phyloP scores from a whole-genome alignment of 345 rosid genomes.

The Heritiera littoralis region DNA sequence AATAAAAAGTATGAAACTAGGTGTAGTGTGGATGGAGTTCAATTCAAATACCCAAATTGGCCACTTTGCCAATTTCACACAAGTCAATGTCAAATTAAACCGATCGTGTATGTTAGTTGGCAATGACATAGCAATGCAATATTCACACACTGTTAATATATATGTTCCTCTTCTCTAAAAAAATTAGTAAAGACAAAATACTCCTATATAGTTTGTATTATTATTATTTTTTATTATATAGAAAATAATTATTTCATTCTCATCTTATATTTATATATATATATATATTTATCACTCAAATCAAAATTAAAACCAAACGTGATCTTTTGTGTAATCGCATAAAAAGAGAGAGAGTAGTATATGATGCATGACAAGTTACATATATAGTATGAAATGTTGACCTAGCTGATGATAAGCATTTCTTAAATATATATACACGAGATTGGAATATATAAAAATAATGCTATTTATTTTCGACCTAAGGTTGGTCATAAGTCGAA shows the following conservation, averaged over 20 bases:
- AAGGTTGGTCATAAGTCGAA: conserved; percentile 26
- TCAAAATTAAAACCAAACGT: not conserved
- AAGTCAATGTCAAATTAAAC: conserved; percentile 5
- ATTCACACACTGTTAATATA: too few species aligned
- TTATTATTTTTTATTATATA: not conserved
- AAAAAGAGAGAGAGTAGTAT: not conserved
- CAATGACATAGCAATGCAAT: not conserved
- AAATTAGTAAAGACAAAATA: too few species aligned
- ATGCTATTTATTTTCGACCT: not conserved
- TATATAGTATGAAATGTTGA: conserved; percentile 2
- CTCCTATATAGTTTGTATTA: too few species aligned
- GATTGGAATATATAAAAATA: not conserved
- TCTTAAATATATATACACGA: not conserved
- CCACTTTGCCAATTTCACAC: not conserved
- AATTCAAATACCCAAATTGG: not conserved
- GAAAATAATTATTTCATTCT: not conserved
- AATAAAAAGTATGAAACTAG: too few species aligned
- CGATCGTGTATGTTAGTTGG: not conserved
- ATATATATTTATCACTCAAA: not conserved
- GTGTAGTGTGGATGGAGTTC: not conserved
- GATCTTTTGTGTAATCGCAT: not conserved
- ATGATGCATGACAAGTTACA: not conserved
- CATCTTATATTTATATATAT: not conserved
- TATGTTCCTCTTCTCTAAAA: too few species aligned
- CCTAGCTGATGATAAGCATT: conserved; percentile 2